These are phyloP conservation scores for Mortierella hygrophila DNA, from an alignment of 192 early-diverging fungal genomes.

Conservation along the genomic window DNA sequence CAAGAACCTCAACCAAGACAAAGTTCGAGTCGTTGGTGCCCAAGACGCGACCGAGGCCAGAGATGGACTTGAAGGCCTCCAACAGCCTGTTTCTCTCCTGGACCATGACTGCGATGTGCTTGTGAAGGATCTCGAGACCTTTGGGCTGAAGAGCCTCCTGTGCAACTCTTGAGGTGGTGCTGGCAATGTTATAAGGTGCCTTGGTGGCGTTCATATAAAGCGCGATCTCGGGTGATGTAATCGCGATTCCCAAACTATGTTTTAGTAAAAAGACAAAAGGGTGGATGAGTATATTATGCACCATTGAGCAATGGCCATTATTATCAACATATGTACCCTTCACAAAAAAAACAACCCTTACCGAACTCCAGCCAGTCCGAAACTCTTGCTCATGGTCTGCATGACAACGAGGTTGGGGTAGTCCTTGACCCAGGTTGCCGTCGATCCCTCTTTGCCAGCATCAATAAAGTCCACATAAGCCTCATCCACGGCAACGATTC, in stretches of 20 bases:
- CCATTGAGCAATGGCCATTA: not conserved
- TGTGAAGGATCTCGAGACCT: slow-evolving; percentile 77
- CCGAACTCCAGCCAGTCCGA: slow-evolving; percentile 98
- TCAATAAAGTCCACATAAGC: slow-evolving; percentile 98
- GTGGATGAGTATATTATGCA: not conserved
- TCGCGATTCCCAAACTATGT: slow-evolving; percentile 85
- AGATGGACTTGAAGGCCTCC: slow-evolving; percentile 68
- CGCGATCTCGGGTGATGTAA: slow-evolving; percentile 85
- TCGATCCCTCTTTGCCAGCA: slow-evolving; percentile 71
- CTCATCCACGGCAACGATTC: slow-evolving; percentile 98
- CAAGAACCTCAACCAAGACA: slow-evolving; percentile 87
- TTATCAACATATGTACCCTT: not conserved
- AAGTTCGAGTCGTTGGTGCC: slow-evolving; percentile 97
- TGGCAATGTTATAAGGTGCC: slow-evolving; percentile 98
- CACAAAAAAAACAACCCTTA: slow-evolving; percentile 27
- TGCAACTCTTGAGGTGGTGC: slow-evolving; percentile 85
- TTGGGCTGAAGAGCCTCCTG: slow-evolving; percentile 79
- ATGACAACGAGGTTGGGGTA: slow-evolving; percentile 97
- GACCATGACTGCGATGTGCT: slow-evolving; percentile 69
- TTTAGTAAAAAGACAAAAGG: not conserved
- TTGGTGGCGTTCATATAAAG: slow-evolving; percentile 96
- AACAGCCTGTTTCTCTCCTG: slow-evolving; percentile 79
- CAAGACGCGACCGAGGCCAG: slow-evolving; percentile 79
- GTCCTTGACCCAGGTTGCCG: slow-evolving; percentile 80
- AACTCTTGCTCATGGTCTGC: slow-evolving; percentile 99